A percentile compares a stretch with the other conserved stretches of the same genome.
Evolutionary conservation across 345 rosid genomes (phyloP).

Genomic region (Rhodamnia argentea): DNA sequence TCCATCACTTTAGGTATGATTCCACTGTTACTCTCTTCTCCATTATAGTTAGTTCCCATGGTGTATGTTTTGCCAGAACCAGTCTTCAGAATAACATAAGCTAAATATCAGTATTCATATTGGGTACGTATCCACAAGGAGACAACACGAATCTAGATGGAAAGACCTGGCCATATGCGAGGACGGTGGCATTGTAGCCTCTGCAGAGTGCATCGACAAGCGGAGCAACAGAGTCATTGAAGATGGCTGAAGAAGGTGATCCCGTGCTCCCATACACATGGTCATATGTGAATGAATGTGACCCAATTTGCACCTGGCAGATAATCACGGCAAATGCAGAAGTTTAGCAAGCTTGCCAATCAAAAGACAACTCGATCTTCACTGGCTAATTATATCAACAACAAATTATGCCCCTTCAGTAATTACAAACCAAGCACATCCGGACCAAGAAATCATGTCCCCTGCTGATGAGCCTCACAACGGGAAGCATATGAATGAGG

Average conservation of each 20-base stretch:
- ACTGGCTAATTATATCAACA: background rate
- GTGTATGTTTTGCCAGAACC: constrained; percentile 95
- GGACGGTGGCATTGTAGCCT: constrained; percentile 93
- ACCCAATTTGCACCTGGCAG: constrained; percentile 70
- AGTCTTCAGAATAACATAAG: constrained; percentile 31
- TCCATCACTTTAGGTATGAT: constrained; percentile 89
- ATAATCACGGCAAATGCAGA: background rate
- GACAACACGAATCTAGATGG: background rate
- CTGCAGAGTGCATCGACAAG: constrained; percentile 75
- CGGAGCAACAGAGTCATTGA: constrained; percentile 69
- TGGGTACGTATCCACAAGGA: background rate
- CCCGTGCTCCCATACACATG: constrained; percentile 52
- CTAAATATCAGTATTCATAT: background rate
- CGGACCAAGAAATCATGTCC: background rate
- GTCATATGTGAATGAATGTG: constrained; percentile 83
- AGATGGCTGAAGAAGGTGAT: constrained; percentile 36
- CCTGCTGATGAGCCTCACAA: background rate
- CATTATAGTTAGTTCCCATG: constrained; percentile 86
- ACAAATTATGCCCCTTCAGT: background rate
- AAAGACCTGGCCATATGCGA: constrained; percentile 94
- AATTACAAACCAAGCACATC: background rate
- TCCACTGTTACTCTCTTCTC: constrained; percentile 47
- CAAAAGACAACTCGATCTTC: background rate
- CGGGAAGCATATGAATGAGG: background rate
- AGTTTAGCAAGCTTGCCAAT: background rate